Conservation (phyloP, 2,329 filamentous ascomycete genomes). For the Xylaria sp. region DNA sequence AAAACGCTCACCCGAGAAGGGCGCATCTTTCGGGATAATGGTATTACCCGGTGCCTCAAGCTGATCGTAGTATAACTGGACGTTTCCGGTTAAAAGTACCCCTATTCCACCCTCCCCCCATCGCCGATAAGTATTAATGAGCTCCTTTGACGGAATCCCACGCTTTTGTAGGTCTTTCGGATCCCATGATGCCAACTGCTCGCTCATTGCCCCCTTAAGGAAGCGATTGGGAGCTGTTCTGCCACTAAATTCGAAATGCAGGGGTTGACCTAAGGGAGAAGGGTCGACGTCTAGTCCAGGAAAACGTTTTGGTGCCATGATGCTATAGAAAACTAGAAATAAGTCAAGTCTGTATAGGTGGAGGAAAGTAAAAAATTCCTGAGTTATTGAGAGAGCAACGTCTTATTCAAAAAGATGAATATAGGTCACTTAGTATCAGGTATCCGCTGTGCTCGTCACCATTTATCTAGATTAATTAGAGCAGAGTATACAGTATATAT, state of each 20-base stretch:
- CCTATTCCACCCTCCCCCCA: slow-evolving; percentile 67
- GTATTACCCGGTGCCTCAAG: slow-evolving; percentile 63
- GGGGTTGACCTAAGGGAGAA: slow-evolving; percentile 26
- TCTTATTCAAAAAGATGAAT: neutral
- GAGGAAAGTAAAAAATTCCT: neutral
- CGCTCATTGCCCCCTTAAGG: slow-evolving; percentile 69
- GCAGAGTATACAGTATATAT: neutral
- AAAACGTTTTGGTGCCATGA: slow-evolving; percentile 21
- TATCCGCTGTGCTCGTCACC: neutral
- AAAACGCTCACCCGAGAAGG: slow-evolving; percentile 62
- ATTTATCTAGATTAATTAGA: neutral
- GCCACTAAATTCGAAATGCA: slow-evolving; percentile 55
- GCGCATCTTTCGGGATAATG: slow-evolving; percentile 61
- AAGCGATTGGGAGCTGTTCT: slow-evolving; percentile 66
- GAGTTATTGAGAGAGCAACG: neutral
- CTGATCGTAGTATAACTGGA: slow-evolving; percentile 67
- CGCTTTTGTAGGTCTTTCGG: slow-evolving; percentile 58
- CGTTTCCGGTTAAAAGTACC: slow-evolving; percentile 67
- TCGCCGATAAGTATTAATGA: slow-evolving; percentile 61
- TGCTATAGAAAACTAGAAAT: neutral
- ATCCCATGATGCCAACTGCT: slow-evolving; percentile 67
- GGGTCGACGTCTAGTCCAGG: slow-evolving; percentile 22
- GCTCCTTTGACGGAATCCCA: slow-evolving; percentile 41
- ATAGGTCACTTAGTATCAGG: neutral
- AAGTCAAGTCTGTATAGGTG: neutral